Evolutionary conservation across 768 basidiomycete species (phyloP).

Genomic region (Leccinum truebloodii): DNA sequence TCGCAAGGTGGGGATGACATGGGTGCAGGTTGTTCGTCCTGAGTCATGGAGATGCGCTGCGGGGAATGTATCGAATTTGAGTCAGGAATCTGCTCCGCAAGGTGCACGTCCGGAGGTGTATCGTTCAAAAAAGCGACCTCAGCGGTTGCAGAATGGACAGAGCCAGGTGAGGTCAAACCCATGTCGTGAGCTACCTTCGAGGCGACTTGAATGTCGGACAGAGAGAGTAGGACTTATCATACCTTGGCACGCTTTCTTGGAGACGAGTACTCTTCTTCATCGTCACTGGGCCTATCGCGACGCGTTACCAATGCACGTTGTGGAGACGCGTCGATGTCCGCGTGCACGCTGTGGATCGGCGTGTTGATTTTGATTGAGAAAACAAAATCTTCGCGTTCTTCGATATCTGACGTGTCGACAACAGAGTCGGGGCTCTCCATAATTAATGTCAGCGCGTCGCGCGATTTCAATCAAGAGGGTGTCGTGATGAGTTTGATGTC

Average conservation of each 20-base stretch:
- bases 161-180: background rate
- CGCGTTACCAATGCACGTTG: background rate
- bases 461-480: background rate
- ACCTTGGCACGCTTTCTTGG: slow-evolving; percentile 44
- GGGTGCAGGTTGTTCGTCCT: background rate
- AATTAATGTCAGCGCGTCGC: background rate
- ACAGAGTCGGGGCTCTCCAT: slow-evolving; percentile 37
- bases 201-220: slow-evolving; percentile 13
- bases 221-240: background rate
- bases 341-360: background rate
- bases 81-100: background rate
- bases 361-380: slow-evolving; percentile 14
- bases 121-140: background rate
- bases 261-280: slow-evolving; percentile 23
- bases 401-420: slow-evolving; percentile 65
- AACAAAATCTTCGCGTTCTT: slow-evolving; percentile 52
- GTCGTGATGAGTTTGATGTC: slow-evolving; percentile 11
- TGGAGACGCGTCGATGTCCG: background rate
- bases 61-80: background rate
- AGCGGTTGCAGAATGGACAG: background rate
- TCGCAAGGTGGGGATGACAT: background rate
- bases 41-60: background rate
- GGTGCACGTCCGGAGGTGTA: background rate
- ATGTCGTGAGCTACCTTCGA: slow-evolving; percentile 22
- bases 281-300: slow-evolving; percentile 6